Evolutionary conservation across 371 early-diverging fungal species (phyloP).

Genomic region (Rhizopus delemar): DNA sequence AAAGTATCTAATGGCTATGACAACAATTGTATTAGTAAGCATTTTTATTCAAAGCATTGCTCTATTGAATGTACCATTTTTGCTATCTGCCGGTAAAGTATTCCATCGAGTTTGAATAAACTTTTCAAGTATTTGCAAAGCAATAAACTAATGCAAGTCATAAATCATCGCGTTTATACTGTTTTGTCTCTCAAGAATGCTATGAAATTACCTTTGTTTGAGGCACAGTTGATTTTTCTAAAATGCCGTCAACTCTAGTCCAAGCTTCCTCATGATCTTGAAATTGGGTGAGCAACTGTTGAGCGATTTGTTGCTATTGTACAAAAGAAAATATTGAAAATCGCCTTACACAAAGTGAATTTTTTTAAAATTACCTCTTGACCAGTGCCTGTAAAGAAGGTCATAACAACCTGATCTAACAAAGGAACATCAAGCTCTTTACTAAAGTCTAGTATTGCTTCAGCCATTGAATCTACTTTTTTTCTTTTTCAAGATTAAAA

Average conservation of each 20-base stretch:
- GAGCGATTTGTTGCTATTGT: slow-evolving; percentile 79
- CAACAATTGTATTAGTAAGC: not conserved
- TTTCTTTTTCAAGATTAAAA: not conserved
- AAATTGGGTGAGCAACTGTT: slow-evolving; percentile 86
- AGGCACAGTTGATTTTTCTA: slow-evolving; percentile 79
- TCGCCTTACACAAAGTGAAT: not conserved
- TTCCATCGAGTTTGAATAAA: slow-evolving; percentile 98
- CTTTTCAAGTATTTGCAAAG: slow-evolving; percentile 94
- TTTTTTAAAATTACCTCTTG: slow-evolving; percentile 62
- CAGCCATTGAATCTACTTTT: slow-evolving; percentile 26
- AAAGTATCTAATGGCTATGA: slow-evolving; percentile 92
- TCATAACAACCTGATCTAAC: slow-evolving; percentile 88
- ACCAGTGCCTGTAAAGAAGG: slow-evolving; percentile 72
- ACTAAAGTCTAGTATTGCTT: slow-evolving; percentile 88
- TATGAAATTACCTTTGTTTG: slow-evolving; percentile 81
- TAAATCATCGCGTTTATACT: slow-evolving; percentile 19
- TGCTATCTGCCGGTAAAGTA: slow-evolving; percentile 85
- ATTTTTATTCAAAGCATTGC: not conserved
- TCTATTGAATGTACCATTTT: slow-evolving; percentile 66
- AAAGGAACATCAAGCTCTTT: slow-evolving; percentile 83
- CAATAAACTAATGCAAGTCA: slow-evolving; percentile 79
- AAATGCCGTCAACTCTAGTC: slow-evolving; percentile 93
- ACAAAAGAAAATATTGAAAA: not conserved
- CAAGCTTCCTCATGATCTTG: slow-evolving; percentile 97
- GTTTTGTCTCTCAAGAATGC: slow-evolving; percentile 7